Evolutionary conservation across 768 basidiomycete genomes (phyloP).

Genomic region (Trametopsis cervina): DNA sequence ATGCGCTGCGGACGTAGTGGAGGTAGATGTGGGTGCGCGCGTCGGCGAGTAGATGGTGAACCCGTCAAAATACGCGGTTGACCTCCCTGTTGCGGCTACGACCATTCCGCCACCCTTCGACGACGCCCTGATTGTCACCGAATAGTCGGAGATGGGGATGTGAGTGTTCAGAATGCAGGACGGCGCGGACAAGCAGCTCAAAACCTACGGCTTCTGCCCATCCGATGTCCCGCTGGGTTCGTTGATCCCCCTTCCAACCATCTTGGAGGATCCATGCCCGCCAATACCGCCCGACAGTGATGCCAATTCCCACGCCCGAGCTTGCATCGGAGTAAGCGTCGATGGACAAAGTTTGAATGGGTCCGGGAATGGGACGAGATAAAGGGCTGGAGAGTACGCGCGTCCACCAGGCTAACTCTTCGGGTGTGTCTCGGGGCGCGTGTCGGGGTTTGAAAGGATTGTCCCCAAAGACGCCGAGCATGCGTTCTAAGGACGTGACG

Average conservation of each 20-base stretch:
- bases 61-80: slow-evolving; percentile 25
- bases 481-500: too few species aligned
- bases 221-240: slow-evolving; percentile 31
- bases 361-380: slow-evolving; percentile 26
- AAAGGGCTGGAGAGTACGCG: background rate
- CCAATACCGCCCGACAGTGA: slow-evolving; percentile 18
- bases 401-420: slow-evolving; percentile 18
- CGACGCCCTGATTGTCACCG: slow-evolving; percentile 26
- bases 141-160: slow-evolving; percentile 25
- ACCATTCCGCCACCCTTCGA: slow-evolving; percentile 29
- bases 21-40: background rate
- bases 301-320: slow-evolving; percentile 15
- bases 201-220: slow-evolving; percentile 43
- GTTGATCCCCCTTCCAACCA: slow-evolving; percentile 14
- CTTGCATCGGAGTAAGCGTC: slow-evolving; percentile 36
- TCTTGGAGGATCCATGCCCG: slow-evolving; percentile 18
- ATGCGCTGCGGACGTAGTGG: slow-evolving; percentile 13
- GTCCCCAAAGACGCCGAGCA: too few species aligned
- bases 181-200: slow-evolving; percentile 27
- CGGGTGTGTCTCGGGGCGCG: slow-evolving; percentile 18
- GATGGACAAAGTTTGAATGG: slow-evolving; percentile 11
- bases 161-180: slow-evolving; percentile 9
- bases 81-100: slow-evolving; percentile 21
- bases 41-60: too few species aligned
- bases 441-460: slow-evolving; percentile 20